Evolutionary conservation across 352 stramenopile genomes (phyloP), one percentile per base, ranked within the genome.

Genomic region (Phytophthora chlamydospora): DNA sequence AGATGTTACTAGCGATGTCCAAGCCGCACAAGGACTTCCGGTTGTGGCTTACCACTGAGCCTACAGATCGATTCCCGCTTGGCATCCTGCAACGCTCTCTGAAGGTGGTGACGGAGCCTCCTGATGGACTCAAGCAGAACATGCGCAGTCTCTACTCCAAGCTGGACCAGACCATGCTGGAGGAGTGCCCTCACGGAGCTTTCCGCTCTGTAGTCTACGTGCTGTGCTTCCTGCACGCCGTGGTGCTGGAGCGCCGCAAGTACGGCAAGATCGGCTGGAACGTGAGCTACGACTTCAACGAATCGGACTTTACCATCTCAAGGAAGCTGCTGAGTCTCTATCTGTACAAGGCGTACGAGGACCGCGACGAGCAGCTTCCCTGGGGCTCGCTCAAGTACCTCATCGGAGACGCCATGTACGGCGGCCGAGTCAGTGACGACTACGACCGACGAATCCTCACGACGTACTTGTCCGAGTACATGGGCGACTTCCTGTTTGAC

Each of bases 261-360:
- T 98, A 98, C 54, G 96, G 95, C 47, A 98, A 98, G 68, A 98
- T 98, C 58, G 96, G 96, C 32, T 98, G 93, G 91, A 98, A 98
- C 58, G 94, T 98, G 16, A 93, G 84, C 67, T 98, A 98, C 71
- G 96, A 98, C 62, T 98, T 98, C 49, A 98, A 98, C 69, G 95
- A 98, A 67, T 98, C 90, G 17, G 96, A 98, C 66, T 98, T 98
- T 53, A 93, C 93, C 27, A 98, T 98, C 46, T 97, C 88, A 6
- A 72, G 92, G 36, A 91, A 94, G 43, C 68, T 98, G 38, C 75
- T 98, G 12, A 89, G 76, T 35, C 69, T 98, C 1, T 98, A 98
- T 66, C 65, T 98, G 16, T 91, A 91, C 66, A 98, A 98, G 68
- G 91, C 95, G 17, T 97, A 89, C 60, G 88, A 96, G 14, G 93